These are phyloP conservation scores for Ceratocystis huliohia DNA, from an alignment of 2,329 filamentous ascomycete species.

Conservation along the genomic window DNA sequence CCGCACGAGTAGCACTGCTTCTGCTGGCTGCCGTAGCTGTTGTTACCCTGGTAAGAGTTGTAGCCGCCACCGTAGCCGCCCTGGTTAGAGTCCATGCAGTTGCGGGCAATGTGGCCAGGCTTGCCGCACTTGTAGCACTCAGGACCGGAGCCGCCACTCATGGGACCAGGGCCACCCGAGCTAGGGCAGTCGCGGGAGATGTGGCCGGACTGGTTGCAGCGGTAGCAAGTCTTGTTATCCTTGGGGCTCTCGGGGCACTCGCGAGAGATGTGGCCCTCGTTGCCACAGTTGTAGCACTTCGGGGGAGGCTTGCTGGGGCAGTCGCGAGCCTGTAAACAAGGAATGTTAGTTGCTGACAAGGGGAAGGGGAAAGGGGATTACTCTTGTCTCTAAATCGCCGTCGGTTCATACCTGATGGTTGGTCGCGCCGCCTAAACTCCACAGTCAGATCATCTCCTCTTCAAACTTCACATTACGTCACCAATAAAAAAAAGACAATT, in stretches of 20 bases:
- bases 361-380: slow-evolving; percentile 9
- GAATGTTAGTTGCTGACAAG: slow-evolving; percentile 22
- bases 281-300: slow-evolving; percentile 77
- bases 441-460: slow-evolving; percentile 23
- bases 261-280: slow-evolving; percentile 70
- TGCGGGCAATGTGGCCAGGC: slow-evolving; percentile 88
- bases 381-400: slow-evolving; percentile 21
- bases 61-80: slow-evolving; percentile 39
- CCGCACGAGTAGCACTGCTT: slow-evolving; percentile 98
- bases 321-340: slow-evolving; percentile 53
- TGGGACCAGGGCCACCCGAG: slow-evolving; percentile 36
- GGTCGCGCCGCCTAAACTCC: slow-evolving; percentile 51
- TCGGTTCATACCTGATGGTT: slow-evolving; percentile 55
- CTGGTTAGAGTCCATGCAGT: slow-evolving; percentile 58
- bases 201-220: slow-evolving; percentile 73
- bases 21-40: slow-evolving; percentile 40
- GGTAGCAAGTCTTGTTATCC: slow-evolving; percentile 68
- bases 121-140: slow-evolving; percentile 99
- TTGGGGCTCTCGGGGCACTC: slow-evolving; percentile 84
- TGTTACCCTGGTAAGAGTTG: slow-evolving; percentile 23
- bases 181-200: slow-evolving; percentile 76
- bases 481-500: not conserved
- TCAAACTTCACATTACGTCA: slow-evolving; percentile 18
- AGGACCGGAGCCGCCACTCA: slow-evolving; percentile 38
- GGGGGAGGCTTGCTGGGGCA: slow-evolving; percentile 74